Percentiles rank a stretch among this genome's conserved stretches.
Conservation (phyloP, 176 grass and related monocot genomes). For the Oryza glumipatula region DNA sequence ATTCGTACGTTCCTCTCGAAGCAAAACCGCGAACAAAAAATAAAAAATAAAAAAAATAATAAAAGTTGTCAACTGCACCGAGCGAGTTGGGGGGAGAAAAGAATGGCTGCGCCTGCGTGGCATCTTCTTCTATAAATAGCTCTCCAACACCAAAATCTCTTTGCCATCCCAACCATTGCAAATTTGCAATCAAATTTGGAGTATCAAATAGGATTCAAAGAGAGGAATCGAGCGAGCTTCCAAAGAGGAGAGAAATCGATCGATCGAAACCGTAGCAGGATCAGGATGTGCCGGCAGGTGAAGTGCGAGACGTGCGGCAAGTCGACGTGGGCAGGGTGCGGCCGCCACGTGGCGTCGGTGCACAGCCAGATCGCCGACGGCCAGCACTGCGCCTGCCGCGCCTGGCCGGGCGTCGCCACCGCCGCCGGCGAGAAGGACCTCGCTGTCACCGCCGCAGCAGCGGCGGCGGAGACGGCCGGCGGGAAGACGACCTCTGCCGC, state of each 20-base stretch:
- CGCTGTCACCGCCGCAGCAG: neutral
- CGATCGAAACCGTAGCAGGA: too few species aligned
- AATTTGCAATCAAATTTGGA: too few species aligned
- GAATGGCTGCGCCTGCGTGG: neutral
- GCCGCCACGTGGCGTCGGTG: constrained; percentile 75
- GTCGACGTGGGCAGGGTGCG: constrained; percentile 78
- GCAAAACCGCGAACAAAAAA: too few species aligned
- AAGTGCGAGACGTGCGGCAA: constrained; percentile 76
- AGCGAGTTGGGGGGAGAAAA: too few species aligned
- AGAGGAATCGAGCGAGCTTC: too few species aligned
- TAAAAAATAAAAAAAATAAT: too few species aligned
- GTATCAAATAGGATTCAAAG: too few species aligned
- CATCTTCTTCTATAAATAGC: neutral
- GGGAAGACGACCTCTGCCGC: neutral
- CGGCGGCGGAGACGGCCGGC: neutral
- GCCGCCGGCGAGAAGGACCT: neutral
- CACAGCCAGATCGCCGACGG: constrained; percentile 70
- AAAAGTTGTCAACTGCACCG: neutral
- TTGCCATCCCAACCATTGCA: neutral
- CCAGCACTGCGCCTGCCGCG: constrained; percentile 80
- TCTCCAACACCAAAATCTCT: neutral
- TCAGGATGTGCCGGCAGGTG: constrained; percentile 68
- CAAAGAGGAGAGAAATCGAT: too few species aligned
- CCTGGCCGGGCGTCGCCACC: constrained; percentile 56
- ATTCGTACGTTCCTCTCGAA: too few species aligned